phyloP scores from a whole-genome alignment of 108 stramenopile genomes.

The Pseudonitzschia multiseries region DNA sequence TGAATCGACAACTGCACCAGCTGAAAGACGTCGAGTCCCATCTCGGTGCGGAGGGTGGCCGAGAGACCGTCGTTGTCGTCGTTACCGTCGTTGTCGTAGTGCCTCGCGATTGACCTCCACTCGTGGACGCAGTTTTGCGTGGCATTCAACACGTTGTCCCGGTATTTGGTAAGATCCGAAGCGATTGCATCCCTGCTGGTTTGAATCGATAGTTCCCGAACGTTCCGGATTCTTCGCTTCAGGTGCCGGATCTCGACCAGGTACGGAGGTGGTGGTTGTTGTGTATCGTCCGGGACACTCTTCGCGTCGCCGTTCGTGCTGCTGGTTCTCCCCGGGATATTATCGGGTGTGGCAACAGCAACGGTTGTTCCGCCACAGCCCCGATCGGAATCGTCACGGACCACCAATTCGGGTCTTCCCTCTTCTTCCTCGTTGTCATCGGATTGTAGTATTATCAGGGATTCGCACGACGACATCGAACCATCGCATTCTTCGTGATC shows the following conservation, averaged over 20 bases:
- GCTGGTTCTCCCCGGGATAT: too few species aligned
- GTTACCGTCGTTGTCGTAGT: slow-evolving; percentile 24
- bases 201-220: slow-evolving; percentile 42
- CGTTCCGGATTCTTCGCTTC: slow-evolving; percentile 44
- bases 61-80: slow-evolving; percentile 16
- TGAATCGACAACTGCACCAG: slow-evolving; percentile 72
- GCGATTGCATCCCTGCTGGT: background rate
- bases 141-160: slow-evolving; percentile 63
- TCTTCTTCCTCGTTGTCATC: too few species aligned
- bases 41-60: slow-evolving; percentile 10
- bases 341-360: too few species aligned
- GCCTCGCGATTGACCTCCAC: slow-evolving; percentile 62
- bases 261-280: slow-evolving; percentile 16
- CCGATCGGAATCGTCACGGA: too few species aligned
- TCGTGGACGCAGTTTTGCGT: slow-evolving; percentile 61
- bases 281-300: background rate
- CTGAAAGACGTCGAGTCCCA: slow-evolving; percentile 45
- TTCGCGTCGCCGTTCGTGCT: background rate
- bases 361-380: too few species aligned
- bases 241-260: slow-evolving; percentile 54
- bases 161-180: slow-evolving; percentile 51
- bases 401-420: too few species aligned
- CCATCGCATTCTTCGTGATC: too few species aligned
- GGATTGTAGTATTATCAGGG: too few species aligned
- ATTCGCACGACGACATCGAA: too few species aligned